These are phyloP conservation scores for Moelleriella libera DNA, from an alignment of 2,329 filamentous ascomycete genomes.

Conservation along the genomic window DNA sequence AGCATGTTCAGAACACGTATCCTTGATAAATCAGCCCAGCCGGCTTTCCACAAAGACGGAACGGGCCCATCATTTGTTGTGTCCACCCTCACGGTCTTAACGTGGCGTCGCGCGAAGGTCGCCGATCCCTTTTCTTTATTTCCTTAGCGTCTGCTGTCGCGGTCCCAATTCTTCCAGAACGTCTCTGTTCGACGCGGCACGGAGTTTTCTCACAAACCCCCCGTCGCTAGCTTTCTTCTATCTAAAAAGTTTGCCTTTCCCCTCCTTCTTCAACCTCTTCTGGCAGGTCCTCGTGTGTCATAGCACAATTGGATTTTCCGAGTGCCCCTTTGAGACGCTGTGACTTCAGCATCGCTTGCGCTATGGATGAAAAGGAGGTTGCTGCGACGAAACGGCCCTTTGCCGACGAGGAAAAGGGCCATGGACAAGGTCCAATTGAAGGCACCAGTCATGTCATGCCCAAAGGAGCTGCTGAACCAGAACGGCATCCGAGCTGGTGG, in stretches of 20 bases:
- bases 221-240: background rate
- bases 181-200: background rate
- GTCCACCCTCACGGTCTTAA: too few relatives aligned
- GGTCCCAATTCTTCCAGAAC: background rate
- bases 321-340: too few relatives aligned
- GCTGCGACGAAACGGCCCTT: background rate
- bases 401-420: conserved; percentile 2
- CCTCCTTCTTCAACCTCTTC: background rate
- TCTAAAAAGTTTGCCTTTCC: background rate
- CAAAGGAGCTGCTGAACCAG: conserved; percentile 4
- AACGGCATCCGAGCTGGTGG: conserved; percentile 15
- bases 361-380: background rate
- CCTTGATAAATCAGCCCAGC: too few relatives aligned
- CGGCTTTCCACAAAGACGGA: background rate
- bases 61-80: background rate
- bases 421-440: conserved; percentile 1
- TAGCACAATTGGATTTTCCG: background rate
- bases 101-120: background rate
- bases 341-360: background rate
- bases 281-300: background rate
- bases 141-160: background rate
- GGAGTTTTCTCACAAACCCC: background rate
- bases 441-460: conserved; percentile 7
- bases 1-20: too few relatives aligned
- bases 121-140: background rate